Evolutionary conservation across 2,329 filamentous ascomycete genomes (phyloP).

Genomic region (Fusarium haematococcum): DNA sequence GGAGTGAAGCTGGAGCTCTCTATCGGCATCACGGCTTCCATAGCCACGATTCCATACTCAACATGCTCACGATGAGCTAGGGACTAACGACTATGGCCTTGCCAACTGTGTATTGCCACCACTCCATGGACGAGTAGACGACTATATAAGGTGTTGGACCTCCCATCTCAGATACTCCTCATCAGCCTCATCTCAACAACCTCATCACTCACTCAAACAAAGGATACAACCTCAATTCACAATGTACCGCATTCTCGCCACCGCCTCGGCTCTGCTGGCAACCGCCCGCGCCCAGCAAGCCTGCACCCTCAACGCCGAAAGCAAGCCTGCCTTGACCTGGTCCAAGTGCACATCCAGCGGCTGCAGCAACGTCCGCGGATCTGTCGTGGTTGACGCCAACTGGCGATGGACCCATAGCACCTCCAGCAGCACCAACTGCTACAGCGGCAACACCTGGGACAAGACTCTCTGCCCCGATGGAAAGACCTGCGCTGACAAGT

Average conservation of each 20-base stretch:
- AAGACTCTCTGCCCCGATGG: constrained; percentile 54
- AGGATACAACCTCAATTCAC: constrained; percentile 25
- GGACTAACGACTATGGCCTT: neutral
- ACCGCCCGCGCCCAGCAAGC: constrained; percentile 59
- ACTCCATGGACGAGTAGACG: neutral
- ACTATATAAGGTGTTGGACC: constrained; percentile 30
- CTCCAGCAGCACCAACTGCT: constrained; percentile 65
- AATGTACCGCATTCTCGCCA: constrained; percentile 48
- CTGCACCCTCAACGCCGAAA: constrained; percentile 61
- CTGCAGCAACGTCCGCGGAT: constrained; percentile 62
- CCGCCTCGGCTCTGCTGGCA: constrained; percentile 45
- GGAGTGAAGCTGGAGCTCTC: constrained; percentile 13
- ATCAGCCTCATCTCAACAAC: constrained; percentile 24
- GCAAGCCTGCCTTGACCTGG: constrained; percentile 66
- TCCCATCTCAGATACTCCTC: constrained; percentile 16
- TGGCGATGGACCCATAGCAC: constrained; percentile 70
- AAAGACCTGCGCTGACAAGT: constrained; percentile 59
- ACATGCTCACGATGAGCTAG: neutral
- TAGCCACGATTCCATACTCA: constrained; percentile 7
- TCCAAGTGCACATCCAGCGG: constrained; percentile 63
- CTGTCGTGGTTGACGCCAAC: constrained; percentile 69
- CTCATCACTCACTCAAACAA: constrained; percentile 17
- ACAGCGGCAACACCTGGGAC: constrained; percentile 64
- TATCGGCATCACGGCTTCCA: constrained; percentile 22
- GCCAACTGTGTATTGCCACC: neutral